Conservation (phyloP, 129 eudicot species). For the Flaveria linearis region DNA sequence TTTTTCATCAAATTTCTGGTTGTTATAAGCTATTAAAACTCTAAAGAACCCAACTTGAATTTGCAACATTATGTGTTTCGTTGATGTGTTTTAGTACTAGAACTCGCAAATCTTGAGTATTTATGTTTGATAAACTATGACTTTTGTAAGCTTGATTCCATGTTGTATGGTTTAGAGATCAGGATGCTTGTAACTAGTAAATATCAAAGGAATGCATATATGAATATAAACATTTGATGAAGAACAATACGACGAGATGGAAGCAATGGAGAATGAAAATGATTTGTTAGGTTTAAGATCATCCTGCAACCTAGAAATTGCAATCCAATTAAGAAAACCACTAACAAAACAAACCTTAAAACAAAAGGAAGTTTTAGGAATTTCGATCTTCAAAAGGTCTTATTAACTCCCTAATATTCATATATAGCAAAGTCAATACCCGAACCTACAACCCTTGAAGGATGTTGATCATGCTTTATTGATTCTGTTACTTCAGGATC, state of each 20-base stretch:
- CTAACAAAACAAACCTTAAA: slow-evolving; percentile 29
- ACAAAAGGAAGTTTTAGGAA: slow-evolving; percentile 30
- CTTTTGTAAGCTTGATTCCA: background rate
- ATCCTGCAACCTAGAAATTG: slow-evolving; percentile 31
- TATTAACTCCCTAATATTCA: slow-evolving; percentile 39
- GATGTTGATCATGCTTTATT: slow-evolving; percentile 39
- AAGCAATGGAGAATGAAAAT: slow-evolving; percentile 19
- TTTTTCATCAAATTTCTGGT: too few relatives aligned
- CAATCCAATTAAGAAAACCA: slow-evolving; percentile 22
- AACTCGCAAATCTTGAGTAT: background rate
- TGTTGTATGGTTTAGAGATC: slow-evolving; percentile 1
- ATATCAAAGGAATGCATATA: background rate
- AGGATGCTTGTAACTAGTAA: background rate
- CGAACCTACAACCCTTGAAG: slow-evolving; percentile 83
- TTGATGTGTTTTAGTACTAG: background rate
- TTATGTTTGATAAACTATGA: background rate
- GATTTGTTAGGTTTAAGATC: slow-evolving; percentile 37
- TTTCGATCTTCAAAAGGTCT: slow-evolving; percentile 34
- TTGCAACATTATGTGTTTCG: too few relatives aligned
- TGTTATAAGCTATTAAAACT: too few relatives aligned
- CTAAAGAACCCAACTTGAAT: too few relatives aligned
- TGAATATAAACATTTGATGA: background rate
- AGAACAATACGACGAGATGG: slow-evolving; percentile 13
- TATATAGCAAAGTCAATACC: slow-evolving; percentile 82
- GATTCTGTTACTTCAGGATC: slow-evolving; percentile 8